Base-by-base conservation (phyloP, 257 asterid species). In the Cynanchum wilfordii region DNA sequence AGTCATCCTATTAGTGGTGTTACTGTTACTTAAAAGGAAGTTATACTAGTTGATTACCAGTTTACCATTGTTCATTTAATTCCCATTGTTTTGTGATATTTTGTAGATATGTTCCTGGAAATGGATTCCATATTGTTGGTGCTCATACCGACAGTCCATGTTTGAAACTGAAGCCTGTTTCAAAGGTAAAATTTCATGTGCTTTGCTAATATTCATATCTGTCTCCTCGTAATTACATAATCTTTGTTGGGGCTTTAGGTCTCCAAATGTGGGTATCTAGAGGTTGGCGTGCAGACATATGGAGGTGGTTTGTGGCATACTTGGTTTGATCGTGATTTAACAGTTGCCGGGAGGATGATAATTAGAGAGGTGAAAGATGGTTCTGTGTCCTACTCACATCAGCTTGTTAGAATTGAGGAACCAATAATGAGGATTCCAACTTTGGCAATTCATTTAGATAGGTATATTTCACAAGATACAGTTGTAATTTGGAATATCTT, bases 301-400 rank as follows among this genome's bases (percentile, higher is more conserved):
- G 98, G 99, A 63, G 87, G 98, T 83, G 99, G 99, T 30, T 78
- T 95, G 79, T 95, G 99, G 99, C 97, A 95, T 66, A 95, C 99
- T 36, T 95, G 98, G 99, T 95, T 95, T 76, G 99, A 95, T 74
- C 97, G 97, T 40, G 99, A 95, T 81, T 82, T 95, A 80, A 77
- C 92, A 38, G 73, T 95, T 84, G 98, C 98, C 4, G 98, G 99
- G 64, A 89, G 99, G 84, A 86, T 92, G 67, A 86, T 95, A 50
- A 70, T 90, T 52, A 84, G 82, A 81, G 84, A 81, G 73, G 73
- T 67, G 82, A 90, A 90, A 77, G 89, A 89, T 80, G 90, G 92
- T 25, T 79, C 86, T 16, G 85, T 66, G 36, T 82, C 90, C 24
- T 94, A 82, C 82, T 81, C 84, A 6, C 99, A 92, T 74, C 81